phyloP scores from a whole-genome alignment of 176 grass and related monocot species.

The Aechmea fasciata region DNA sequence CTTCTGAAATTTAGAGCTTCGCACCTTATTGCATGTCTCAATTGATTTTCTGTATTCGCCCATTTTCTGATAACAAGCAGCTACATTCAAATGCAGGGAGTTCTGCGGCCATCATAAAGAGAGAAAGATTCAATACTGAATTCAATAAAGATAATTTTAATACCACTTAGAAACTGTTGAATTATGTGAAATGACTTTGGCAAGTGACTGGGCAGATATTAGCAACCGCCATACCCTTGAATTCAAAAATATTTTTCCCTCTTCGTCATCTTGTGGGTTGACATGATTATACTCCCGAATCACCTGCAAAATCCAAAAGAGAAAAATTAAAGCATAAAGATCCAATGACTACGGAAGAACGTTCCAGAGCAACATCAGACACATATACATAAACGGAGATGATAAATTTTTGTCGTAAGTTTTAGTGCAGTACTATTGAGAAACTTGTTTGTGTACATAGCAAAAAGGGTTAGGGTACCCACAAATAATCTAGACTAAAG shows the following conservation, averaged over 20 bases:
- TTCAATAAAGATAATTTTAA: background rate
- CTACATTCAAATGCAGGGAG: slow-evolving; percentile 84
- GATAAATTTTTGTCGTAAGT: too few relatives aligned
- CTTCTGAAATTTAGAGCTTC: background rate
- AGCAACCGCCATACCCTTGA: slow-evolving; percentile 51
- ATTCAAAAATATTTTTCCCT: slow-evolving; percentile 92
- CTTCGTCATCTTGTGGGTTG: slow-evolving; percentile 89
- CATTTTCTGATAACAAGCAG: slow-evolving; percentile 88
- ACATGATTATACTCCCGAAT: slow-evolving; percentile 97
- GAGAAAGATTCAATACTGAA: background rate
- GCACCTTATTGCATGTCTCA: slow-evolving; percentile 91
- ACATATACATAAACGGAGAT: background rate
- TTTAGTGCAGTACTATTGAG: too few relatives aligned
- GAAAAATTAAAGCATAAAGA: slow-evolving; percentile 13
- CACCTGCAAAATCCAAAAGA: slow-evolving; percentile 36
- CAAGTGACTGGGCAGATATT: background rate
- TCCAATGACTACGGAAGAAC: background rate
- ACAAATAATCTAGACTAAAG: too few relatives aligned
- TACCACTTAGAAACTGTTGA: background rate
- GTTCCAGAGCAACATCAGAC: background rate
- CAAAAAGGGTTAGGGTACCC: too few relatives aligned
- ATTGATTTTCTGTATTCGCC: slow-evolving; percentile 77
- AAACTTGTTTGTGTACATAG: too few relatives aligned
- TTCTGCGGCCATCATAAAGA: slow-evolving; percentile 45
- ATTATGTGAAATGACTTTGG: background rate